phyloP scores from a whole-genome alignment of 1,284 basidiomycete genomes.

The Irpex rosettiformis region DNA sequence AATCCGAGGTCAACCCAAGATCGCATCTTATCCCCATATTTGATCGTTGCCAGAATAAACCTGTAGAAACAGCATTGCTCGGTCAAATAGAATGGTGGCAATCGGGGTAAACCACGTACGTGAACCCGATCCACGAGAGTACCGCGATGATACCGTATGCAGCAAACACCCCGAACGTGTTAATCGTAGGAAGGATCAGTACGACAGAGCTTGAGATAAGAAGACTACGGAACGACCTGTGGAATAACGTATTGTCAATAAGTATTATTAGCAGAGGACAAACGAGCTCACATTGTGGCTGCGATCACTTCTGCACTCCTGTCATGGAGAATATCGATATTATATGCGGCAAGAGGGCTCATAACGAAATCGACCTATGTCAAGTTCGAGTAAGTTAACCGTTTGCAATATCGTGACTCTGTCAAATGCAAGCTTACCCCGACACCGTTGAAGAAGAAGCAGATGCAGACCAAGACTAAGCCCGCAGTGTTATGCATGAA shows the following conservation, averaged over 20 bases:
- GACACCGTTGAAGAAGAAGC: constrained; percentile 46
- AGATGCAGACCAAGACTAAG: constrained; percentile 37
- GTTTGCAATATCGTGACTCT: constrained; percentile 19
- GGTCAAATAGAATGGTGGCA: not conserved
- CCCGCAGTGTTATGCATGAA: constrained; percentile 36
- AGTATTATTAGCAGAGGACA: not conserved
- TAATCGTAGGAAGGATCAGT: constrained; percentile 47
- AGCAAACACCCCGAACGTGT: constrained; percentile 48
- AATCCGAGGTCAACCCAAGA: constrained; percentile 45
- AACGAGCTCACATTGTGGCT: constrained; percentile 33
- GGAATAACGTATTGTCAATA: not conserved
- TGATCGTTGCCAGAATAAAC: constrained; percentile 39
- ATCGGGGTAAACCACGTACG: constrained; percentile 28
- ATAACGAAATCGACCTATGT: constrained; percentile 40
- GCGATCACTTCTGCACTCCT: constrained; percentile 52
- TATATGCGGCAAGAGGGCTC: constrained; percentile 50
- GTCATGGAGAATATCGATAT: constrained; percentile 51
- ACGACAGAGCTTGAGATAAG: constrained; percentile 37
- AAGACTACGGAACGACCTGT: constrained; percentile 41
- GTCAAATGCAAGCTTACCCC: constrained; percentile 41
- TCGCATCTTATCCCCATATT: constrained; percentile 44
- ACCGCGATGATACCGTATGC: constrained; percentile 46
- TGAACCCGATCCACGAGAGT: constrained; percentile 41
- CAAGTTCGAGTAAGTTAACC: not conserved
- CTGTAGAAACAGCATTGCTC: constrained; percentile 30